phyloP scores from a whole-genome alignment of 2,329 filamentous ascomycete species.

The Diaporthe australafricana region DNA sequence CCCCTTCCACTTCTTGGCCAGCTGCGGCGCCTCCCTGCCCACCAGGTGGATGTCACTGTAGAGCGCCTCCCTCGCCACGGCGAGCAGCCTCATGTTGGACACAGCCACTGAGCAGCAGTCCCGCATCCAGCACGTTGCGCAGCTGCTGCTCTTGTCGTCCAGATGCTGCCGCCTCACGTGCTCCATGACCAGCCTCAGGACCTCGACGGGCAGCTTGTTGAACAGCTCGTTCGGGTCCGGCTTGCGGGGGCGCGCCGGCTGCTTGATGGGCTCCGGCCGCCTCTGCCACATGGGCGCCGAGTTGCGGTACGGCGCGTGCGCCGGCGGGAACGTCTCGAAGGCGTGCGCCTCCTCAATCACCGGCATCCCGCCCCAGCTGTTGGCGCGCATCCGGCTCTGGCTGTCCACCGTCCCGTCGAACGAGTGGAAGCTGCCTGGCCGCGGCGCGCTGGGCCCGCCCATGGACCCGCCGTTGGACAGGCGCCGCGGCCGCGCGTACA shows the following conservation, averaged over 20 bases:
- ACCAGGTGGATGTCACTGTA: slow-evolving; percentile 70
- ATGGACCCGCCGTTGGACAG: slow-evolving; percentile 41
- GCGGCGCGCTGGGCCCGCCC: not conserved
- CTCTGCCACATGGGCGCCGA: slow-evolving; percentile 14
- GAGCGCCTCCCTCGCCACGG: slow-evolving; percentile 62
- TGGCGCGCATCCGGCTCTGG: slow-evolving; percentile 41
- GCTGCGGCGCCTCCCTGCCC: slow-evolving; percentile 65
- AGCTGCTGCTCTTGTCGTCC: slow-evolving; percentile 59
- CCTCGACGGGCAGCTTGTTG: slow-evolving; percentile 67
- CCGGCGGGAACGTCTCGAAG: slow-evolving; percentile 14
- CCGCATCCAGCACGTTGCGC: slow-evolving; percentile 74
- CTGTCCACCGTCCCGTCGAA: slow-evolving; percentile 45
- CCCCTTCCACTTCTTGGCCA: slow-evolving; percentile 69
- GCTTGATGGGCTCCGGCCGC: slow-evolving; percentile 45
- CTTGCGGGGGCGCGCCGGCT: slow-evolving; percentile 41
- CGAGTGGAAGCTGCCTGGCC: slow-evolving; percentile 48
- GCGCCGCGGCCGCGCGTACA: slow-evolving; percentile 42
- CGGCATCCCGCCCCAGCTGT: slow-evolving; percentile 45
- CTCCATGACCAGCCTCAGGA: slow-evolving; percentile 67
- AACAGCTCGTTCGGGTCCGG: slow-evolving; percentile 64
- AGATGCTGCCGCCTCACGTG: slow-evolving; percentile 66
- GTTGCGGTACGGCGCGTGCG: not conserved
- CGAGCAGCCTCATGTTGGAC: slow-evolving; percentile 63
- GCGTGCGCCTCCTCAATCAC: slow-evolving; percentile 40
- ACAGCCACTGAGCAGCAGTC: slow-evolving; percentile 65